phyloP scores from a whole-genome alignment of 164 flowering plant genomes.

The Malania oleifera region DNA sequence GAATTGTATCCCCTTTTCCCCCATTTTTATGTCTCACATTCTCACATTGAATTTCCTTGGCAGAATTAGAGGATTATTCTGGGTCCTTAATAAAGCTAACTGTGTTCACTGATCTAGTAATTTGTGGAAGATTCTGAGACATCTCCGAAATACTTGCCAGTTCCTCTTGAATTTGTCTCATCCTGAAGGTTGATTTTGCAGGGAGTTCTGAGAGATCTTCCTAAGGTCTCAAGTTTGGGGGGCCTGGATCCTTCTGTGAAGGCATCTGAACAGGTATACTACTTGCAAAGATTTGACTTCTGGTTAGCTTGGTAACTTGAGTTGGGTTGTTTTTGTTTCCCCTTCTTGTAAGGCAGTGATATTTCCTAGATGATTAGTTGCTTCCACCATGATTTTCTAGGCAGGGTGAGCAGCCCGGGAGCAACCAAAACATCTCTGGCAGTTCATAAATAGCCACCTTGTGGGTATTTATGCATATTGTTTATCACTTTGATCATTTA shows the following conservation, averaged over 20 bases:
- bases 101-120: background rate
- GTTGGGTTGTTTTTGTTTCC: background rate
- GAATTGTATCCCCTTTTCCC: no score
- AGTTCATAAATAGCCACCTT: no score
- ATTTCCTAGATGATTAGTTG: no score
- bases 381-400: no score
- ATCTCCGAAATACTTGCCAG: background rate
- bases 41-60: no score
- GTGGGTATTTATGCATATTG: no score
- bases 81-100: background rate
- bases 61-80: no score
- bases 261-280: conserved; percentile 25
- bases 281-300: background rate
- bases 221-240: conserved; percentile 23
- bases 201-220: conserved; percentile 43
- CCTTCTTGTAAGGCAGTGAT: background rate
- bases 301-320: background rate
- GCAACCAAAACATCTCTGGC: no score
- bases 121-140: background rate
- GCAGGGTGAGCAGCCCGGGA: no score
- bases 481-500: background rate
- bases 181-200: conserved; percentile 13
- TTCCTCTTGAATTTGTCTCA: background rate
- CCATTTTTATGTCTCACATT: no score
- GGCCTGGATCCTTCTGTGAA: conserved; percentile 20